A percentile compares a stretch with the other conserved stretches of the same genome.
Evolutionary conservation across 2,329 filamentous ascomycete genomes (phyloP).

Genomic region (Mycosphaerella sp.): DNA sequence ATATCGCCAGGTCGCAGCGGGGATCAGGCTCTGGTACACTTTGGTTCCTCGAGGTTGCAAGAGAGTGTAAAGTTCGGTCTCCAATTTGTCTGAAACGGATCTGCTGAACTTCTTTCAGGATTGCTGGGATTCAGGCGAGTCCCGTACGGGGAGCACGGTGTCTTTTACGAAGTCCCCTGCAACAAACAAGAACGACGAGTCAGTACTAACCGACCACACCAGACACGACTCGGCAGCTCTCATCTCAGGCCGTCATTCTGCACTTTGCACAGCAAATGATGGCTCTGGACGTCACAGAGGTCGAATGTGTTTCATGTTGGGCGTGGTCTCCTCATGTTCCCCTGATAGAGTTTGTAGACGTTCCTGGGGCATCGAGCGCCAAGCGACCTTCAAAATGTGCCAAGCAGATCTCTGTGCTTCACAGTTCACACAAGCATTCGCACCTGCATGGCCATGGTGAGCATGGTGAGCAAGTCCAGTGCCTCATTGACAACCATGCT

Average conservation of each 20-base stretch:
- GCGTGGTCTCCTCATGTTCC: background rate
- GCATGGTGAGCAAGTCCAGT: background rate
- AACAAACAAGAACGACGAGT: background rate
- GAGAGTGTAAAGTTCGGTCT: conserved; percentile 1
- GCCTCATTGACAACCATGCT: background rate
- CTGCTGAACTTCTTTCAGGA: background rate
- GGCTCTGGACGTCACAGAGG: background rate
- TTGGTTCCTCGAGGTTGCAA: conserved; percentile 1
- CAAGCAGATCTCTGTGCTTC: background rate
- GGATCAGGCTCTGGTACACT: conserved; percentile 5
- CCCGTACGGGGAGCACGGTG: background rate
- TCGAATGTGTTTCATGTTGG: background rate
- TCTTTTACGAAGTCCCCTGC: background rate
- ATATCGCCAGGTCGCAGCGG: background rate
- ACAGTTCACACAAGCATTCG: background rate
- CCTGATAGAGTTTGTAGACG: background rate
- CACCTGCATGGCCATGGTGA: background rate
- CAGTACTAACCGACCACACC: background rate
- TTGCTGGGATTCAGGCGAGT: conserved; percentile 1
- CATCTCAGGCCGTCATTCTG: background rate
- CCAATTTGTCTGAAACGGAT: conserved; percentile 8
- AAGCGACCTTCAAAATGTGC: background rate
- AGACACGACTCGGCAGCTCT: background rate
- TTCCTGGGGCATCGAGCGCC: background rate
- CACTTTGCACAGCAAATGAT: background rate